phyloP scores from a whole-genome alignment of 2,329 filamentous ascomycete species.

The Coniosporium tulheliwenetii region DNA sequence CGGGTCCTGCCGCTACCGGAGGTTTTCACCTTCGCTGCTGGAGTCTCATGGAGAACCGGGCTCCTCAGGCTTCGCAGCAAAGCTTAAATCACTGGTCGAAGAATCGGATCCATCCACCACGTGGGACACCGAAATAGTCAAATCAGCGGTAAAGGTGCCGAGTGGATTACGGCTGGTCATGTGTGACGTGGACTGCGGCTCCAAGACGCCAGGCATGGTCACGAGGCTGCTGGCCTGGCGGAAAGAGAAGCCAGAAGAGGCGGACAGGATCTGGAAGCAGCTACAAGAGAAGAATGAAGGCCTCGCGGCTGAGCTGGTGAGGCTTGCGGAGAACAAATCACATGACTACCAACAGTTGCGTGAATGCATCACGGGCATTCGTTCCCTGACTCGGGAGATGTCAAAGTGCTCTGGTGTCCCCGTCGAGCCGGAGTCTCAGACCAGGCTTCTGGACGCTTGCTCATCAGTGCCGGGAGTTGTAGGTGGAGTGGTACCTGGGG shows the following conservation, averaged over 20 bases:
- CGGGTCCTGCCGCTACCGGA: slow-evolving; percentile 76
- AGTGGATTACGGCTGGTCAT: slow-evolving; percentile 64
- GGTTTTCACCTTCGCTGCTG: slow-evolving; percentile 76
- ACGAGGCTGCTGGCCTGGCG: slow-evolving; percentile 80
- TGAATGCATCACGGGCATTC: slow-evolving; percentile 33
- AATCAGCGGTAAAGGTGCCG: slow-evolving; percentile 57
- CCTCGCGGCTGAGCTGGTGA: slow-evolving; percentile 48
- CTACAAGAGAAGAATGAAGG: slow-evolving; percentile 61
- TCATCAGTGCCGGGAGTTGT: slow-evolving; percentile 60
- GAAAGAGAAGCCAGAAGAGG: slow-evolving; percentile 44
- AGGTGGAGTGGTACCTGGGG: slow-evolving; percentile 84
- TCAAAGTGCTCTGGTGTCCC: slow-evolving; percentile 58
- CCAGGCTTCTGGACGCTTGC: slow-evolving; percentile 64
- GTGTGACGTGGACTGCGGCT: slow-evolving; percentile 93
- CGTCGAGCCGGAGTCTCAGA: slow-evolving; percentile 80
- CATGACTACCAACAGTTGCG: slow-evolving; percentile 37
- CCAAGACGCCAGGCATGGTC: slow-evolving; percentile 89
- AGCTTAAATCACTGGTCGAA: slow-evolving; percentile 52
- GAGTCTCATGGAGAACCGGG: slow-evolving; percentile 50
- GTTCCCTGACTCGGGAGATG: slow-evolving; percentile 59
- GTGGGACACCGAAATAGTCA: slow-evolving; percentile 71
- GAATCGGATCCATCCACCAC: slow-evolving; percentile 29
- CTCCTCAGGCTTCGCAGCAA: slow-evolving; percentile 46
- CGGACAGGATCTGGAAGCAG: slow-evolving; percentile 55
- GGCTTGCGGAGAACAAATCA: slow-evolving; percentile 28